Evolutionary conservation across 2,329 filamentous ascomycete genomes (phyloP).

Genomic region (Coniochaeta ligniaria): DNA sequence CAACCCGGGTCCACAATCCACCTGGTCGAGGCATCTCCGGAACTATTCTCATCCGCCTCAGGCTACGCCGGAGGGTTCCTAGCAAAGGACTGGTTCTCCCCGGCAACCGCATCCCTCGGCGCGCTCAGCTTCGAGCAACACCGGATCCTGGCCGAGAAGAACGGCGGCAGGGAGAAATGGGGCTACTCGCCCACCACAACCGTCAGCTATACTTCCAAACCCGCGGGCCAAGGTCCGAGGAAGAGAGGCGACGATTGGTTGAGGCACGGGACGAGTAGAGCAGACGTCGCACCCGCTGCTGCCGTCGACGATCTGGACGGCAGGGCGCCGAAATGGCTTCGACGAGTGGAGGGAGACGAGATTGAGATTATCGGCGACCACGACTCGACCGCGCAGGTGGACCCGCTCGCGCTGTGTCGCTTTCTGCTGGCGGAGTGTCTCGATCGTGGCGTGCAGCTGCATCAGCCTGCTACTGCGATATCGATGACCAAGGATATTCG

Average conservation of each 20-base stretch:
- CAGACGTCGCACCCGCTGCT: conserved; percentile 35
- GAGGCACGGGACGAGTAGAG: conserved; percentile 54
- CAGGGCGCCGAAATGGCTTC: conserved; percentile 43
- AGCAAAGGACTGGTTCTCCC: conserved; percentile 62
- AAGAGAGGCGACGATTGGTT: conserved; percentile 58
- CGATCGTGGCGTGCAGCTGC: conserved; percentile 55
- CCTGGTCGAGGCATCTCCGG: conserved; percentile 36
- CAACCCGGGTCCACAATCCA: conserved; percentile 35
- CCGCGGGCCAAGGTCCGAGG: conserved; percentile 26
- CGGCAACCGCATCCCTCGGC: conserved; percentile 50
- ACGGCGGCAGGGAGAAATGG: conserved; percentile 49
- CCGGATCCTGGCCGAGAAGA: conserved; percentile 49
- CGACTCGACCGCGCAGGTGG: conserved; percentile 40
- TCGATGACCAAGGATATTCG: conserved; percentile 42
- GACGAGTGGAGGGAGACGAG: conserved; percentile 41
- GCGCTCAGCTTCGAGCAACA: conserved; percentile 65
- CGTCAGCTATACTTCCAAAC: conserved; percentile 38
- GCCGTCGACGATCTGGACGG: conserved; percentile 19
- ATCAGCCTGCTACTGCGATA: conserved; percentile 54
- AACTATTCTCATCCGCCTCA: conserved; percentile 67
- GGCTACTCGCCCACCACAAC: conserved; percentile 47
- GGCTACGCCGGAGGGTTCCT: conserved; percentile 70
- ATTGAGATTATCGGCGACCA: conserved; percentile 53
- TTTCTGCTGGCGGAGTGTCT: conserved; percentile 55
- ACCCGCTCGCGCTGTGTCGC: conserved; percentile 58